Evolutionary conservation across 306 rosid genomes (phyloP).

Genomic region (Trichosanthes truncata): DNA sequence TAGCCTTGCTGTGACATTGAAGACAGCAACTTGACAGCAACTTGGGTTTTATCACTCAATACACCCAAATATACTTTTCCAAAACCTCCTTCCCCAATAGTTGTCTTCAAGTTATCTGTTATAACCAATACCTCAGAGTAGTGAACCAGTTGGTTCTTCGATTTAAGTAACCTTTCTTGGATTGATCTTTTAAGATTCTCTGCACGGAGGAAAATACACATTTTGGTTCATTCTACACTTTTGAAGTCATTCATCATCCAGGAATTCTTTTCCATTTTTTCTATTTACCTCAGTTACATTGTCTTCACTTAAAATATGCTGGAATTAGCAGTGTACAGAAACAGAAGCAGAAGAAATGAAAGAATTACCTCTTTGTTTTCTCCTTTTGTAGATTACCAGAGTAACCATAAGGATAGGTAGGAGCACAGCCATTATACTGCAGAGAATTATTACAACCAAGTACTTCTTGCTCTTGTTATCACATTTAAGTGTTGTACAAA

Average conservation of each 20-base stretch:
- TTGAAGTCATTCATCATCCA: neutral
- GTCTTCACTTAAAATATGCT: neutral
- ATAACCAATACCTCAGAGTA: slow-evolving; percentile 20
- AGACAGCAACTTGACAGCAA: slow-evolving; percentile 36
- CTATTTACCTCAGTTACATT: neutral
- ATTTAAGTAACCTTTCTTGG: slow-evolving; percentile 6
- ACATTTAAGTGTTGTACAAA: slow-evolving; percentile 5
- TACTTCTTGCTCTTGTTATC: neutral
- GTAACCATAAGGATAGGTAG: neutral
- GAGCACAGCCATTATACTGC: slow-evolving; percentile 5
- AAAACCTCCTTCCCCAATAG: slow-evolving; percentile 38
- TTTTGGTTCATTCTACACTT: neutral
- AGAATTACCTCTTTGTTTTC: slow-evolving; percentile 4
- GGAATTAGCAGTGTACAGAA: neutral
- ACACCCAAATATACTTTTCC: slow-evolving; percentile 32
- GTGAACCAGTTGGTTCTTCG: slow-evolving; percentile 15
- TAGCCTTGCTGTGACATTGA: slow-evolving; percentile 23
- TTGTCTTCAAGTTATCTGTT: slow-evolving; percentile 22
- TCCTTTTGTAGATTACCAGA: slow-evolving; percentile 4
- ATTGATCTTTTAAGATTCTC: neutral
- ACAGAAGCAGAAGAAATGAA: neutral
- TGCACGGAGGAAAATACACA: neutral
- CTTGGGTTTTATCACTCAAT: slow-evolving; percentile 14
- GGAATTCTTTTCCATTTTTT: neutral
- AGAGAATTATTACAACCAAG: slow-evolving; percentile 19